Conservation (phyloP, 371 early-diverging fungal species). For the Apophysomyces variabilis region DNA sequence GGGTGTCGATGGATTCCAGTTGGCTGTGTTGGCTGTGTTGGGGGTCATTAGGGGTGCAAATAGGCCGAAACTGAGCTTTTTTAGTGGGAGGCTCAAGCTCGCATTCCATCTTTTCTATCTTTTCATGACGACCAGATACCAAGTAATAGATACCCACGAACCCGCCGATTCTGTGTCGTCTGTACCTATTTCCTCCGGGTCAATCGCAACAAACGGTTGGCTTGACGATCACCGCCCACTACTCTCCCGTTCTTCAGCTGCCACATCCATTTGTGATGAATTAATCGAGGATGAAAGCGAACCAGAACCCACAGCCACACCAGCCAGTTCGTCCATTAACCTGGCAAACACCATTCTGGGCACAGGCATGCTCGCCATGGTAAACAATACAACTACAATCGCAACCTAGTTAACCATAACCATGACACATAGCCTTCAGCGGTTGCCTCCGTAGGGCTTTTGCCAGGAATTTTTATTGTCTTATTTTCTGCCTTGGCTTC, state of each 20-base stretch:
- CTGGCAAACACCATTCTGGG: constrained; percentile 95
- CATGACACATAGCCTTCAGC: constrained; percentile 70
- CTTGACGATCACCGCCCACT: constrained; percentile 22
- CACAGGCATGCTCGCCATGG: constrained; percentile 97
- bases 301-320: constrained; percentile 29
- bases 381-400: constrained; percentile 31
- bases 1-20: too few relatives aligned
- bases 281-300: constrained; percentile 14
- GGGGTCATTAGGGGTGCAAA: too few relatives aligned
- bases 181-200: constrained; percentile 25
- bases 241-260: constrained; percentile 20
- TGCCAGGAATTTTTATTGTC: constrained; percentile 81
- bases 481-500: constrained; percentile 78
- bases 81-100: constrained; percentile 1
- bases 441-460: constrained; percentile 85
- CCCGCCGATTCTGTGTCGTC: constrained; percentile 36
- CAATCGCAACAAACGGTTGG: constrained; percentile 20
- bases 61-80: background rate
- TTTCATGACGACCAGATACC: constrained; percentile 32
- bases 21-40: too few relatives aligned
- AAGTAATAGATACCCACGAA: constrained; percentile 31
- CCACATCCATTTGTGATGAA: constrained; percentile 18
- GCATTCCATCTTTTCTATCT: constrained; percentile 13
- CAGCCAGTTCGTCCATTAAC: constrained; percentile 65
- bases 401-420: background rate